Percentiles rank a stretch among this genome's conserved stretches.
Evolutionary conservation across 805 yeast genomes (phyloP).

Genomic region (Metschnikowia orientalis): DNA sequence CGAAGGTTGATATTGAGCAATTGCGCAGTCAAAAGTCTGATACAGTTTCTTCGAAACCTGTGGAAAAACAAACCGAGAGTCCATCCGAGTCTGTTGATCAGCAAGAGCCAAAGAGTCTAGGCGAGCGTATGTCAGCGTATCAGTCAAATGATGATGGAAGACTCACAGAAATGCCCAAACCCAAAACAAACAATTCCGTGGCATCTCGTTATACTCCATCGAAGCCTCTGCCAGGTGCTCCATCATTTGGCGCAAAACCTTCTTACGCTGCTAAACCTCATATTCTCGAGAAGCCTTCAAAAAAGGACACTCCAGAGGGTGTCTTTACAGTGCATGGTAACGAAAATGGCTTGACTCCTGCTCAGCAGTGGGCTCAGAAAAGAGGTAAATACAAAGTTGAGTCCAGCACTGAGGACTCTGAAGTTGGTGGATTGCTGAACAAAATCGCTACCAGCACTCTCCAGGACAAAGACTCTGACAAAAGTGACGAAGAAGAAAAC

Average conservation of each 20-base stretch:
- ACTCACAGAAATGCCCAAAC: conserved; percentile 60
- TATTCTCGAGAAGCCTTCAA: conserved; percentile 10
- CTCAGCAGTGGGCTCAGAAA: conserved; percentile 93
- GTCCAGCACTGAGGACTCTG: conserved; percentile 19
- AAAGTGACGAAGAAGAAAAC: conserved; percentile 11
- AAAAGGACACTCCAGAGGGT: conserved; percentile 24
- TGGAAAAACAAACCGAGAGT: conserved; percentile 10
- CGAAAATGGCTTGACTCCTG: conserved; percentile 83
- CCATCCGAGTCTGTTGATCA: conserved; percentile 8
- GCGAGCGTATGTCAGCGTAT: conserved; percentile 44
- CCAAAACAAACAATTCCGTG: conserved; percentile 49
- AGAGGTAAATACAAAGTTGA: conserved; percentile 60
- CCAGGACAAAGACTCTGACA: conserved; percentile 3
- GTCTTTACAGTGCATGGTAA: conserved; percentile 38
- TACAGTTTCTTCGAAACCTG: conserved; percentile 42
- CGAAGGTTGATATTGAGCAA: conserved; percentile 55
- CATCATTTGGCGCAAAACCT: conserved; percentile 16
- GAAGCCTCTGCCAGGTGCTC: conserved; percentile 5
- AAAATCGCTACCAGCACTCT: conserved; percentile 3
- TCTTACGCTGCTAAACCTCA: conserved; percentile 17
- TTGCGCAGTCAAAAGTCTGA: conserved; percentile 48
- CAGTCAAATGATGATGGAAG: conserved; percentile 42
- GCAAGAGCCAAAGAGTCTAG: conserved; percentile 43
- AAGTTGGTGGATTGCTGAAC: conserved; percentile 5
- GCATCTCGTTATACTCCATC: conserved; percentile 43